A percentile compares a stretch with the other conserved stretches of the same genome.
These are phyloP conservation scores for Paracoccidioides brasiliensis DNA, from an alignment of 2,329 filamentous ascomycete species.

Conservation along the genomic window DNA sequence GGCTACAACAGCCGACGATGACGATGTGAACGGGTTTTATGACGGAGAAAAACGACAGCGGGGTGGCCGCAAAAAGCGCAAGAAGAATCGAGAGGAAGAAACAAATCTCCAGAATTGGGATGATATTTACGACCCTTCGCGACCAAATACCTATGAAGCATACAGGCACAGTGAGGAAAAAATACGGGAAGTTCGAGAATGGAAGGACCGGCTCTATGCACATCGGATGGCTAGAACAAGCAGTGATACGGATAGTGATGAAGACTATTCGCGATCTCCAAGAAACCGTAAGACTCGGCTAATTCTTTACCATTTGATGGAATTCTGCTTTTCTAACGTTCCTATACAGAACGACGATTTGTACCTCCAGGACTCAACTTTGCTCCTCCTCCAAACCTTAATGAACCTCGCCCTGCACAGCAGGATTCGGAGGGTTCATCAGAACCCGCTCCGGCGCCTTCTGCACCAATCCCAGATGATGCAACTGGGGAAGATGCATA, in stretches of 20 bases:
- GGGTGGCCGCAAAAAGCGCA: slow-evolving; percentile 65
- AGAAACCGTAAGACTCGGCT: slow-evolving; percentile 31
- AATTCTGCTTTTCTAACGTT: slow-evolving; percentile 7
- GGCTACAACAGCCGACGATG: slow-evolving; percentile 64
- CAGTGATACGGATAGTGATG: slow-evolving; percentile 38
- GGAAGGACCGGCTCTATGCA: slow-evolving; percentile 69
- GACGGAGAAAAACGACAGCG: slow-evolving; percentile 54
- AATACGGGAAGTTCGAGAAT: slow-evolving; percentile 64
- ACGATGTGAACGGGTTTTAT: slow-evolving; percentile 58
- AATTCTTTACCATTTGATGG: slow-evolving; percentile 8
- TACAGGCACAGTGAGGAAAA: slow-evolving; percentile 77
- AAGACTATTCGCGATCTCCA: slow-evolving; percentile 31
- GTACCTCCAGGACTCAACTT: slow-evolving; percentile 38
- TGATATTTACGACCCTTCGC: slow-evolving; percentile 73
- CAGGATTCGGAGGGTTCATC: slow-evolving; percentile 7
- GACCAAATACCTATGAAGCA: slow-evolving; percentile 73
- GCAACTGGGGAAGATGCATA: slow-evolving; percentile 58
- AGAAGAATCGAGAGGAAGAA: slow-evolving; percentile 55
- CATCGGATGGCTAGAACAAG: slow-evolving; percentile 44
- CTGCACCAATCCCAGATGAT: slow-evolving; percentile 41
- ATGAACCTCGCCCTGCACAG: slow-evolving; percentile 22
- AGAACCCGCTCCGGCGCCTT: slow-evolving; percentile 23
- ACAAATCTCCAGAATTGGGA: slow-evolving; percentile 62
- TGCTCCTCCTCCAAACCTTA: slow-evolving; percentile 38
- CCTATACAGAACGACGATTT: slow-evolving; percentile 31